These are phyloP conservation scores for Apostasia ramifera DNA, from an alignment of 106 monocot genomes.

Conservation along the genomic window DNA sequence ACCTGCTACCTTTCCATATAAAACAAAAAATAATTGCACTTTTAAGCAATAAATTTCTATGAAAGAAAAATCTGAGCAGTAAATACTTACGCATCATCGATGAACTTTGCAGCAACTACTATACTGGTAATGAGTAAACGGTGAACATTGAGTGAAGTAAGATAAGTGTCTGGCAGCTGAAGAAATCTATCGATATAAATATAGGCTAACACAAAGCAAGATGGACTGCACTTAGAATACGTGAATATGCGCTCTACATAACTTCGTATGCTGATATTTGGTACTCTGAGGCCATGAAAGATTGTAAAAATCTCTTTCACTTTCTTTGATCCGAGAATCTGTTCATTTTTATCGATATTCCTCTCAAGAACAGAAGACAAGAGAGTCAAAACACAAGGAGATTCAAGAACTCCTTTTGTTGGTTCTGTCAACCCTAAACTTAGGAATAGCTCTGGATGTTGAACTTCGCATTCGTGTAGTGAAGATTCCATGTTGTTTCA, in stretches of 20 bases:
- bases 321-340: conserved; percentile 21
- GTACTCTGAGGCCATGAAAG: conserved; percentile 63
- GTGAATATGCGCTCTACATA: conserved; percentile 71
- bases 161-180: conserved; percentile 34
- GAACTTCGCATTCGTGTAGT: conserved; percentile 8
- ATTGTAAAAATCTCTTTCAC: conserved; percentile 29
- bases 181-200: conserved; percentile 71
- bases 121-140: conserved; percentile 61
- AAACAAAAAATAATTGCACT: not conserved
- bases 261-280: conserved; percentile 35
- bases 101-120: conserved; percentile 68
- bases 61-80: not conserved
- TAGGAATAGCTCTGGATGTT: conserved; percentile 26
- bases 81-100: conserved; percentile 66
- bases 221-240: conserved; percentile 74
- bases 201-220: conserved; percentile 65
- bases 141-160: conserved; percentile 65
- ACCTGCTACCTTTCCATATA: too few relatives aligned
- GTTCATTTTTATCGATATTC: conserved; percentile 48
- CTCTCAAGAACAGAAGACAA: conserved; percentile 44
- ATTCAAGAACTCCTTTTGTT: conserved; percentile 25
- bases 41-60: not conserved
- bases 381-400: conserved; percentile 40
- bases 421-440: conserved; percentile 43
- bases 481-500: conserved; percentile 26